phyloP scores from a whole-genome alignment of 805 yeast genomes.

The Torulaspora maleeae region DNA sequence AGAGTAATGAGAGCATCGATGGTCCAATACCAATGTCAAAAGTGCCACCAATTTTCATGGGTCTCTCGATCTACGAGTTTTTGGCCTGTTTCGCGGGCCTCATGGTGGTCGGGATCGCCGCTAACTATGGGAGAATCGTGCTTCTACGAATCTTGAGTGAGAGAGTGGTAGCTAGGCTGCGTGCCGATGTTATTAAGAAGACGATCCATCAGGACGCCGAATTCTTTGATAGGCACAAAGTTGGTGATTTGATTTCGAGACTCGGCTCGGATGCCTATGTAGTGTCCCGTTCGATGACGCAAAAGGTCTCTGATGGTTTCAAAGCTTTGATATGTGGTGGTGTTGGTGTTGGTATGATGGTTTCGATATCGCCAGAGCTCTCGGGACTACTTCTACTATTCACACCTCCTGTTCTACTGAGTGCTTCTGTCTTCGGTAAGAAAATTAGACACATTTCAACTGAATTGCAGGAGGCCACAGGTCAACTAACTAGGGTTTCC shows the following conservation, averaged over 20 bases:
- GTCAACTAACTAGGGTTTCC: conserved; percentile 79
- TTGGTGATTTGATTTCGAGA: conserved; percentile 90
- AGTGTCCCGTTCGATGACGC: conserved; percentile 83
- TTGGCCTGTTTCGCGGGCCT: conserved; percentile 52
- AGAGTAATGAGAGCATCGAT: conserved; percentile 24
- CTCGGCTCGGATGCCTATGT: conserved; percentile 86
- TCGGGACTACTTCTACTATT: conserved; percentile 74
- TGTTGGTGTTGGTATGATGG: conserved; percentile 89
- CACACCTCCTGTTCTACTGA: conserved; percentile 74
- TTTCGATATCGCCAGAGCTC: conserved; percentile 72
- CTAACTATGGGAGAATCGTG: conserved; percentile 69
- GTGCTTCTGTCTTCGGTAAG: conserved; percentile 79
- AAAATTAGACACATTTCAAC: conserved; percentile 71
- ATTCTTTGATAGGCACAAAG: conserved; percentile 89
- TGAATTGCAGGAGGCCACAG: conserved; percentile 79
- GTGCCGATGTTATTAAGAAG: conserved; percentile 71
- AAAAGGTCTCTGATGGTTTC: conserved; percentile 86
- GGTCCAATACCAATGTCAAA: conserved; percentile 29
- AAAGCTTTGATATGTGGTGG: conserved; percentile 76
- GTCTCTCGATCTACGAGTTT: conserved; percentile 54
- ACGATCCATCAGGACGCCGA: conserved; percentile 85
- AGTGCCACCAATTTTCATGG: conserved; percentile 40
- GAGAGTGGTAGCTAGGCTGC: conserved; percentile 73
- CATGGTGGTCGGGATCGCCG: conserved; percentile 59
- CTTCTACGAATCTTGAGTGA: conserved; percentile 63